phyloP scores from a whole-genome alignment of 2,329 filamentous ascomycete species.

The Colletotrichum siamense region DNA sequence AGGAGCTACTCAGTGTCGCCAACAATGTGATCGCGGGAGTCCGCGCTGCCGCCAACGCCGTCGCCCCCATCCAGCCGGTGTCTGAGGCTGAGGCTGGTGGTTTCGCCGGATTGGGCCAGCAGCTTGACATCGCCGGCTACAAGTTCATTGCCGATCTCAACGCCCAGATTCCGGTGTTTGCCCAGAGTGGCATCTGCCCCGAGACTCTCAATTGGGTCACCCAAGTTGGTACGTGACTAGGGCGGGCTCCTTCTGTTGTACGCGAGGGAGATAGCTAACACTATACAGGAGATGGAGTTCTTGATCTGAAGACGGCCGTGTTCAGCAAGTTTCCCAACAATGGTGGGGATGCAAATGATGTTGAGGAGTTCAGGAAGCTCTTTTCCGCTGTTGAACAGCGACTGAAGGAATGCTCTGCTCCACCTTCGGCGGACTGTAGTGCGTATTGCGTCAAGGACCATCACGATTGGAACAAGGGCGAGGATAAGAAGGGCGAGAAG shows the following conservation, averaged over 20 bases:
- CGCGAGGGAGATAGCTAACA: background rate
- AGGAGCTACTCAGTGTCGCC: background rate
- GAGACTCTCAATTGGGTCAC: background rate
- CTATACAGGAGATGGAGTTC: background rate
- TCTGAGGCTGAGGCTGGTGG: background rate
- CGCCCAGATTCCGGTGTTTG: background rate
- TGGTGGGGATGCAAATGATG: background rate
- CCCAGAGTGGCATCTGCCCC: background rate
- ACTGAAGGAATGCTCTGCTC: background rate
- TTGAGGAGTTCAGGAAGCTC: background rate
- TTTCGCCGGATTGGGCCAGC: background rate
- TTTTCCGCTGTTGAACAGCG: background rate
- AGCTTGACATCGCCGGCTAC: background rate
- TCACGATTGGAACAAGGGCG: background rate
- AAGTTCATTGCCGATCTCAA: background rate
- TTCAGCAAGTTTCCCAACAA: background rate
- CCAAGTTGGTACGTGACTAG: background rate
- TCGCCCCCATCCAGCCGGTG: background rate
- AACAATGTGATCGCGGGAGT: background rate
- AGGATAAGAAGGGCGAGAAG: background rate
- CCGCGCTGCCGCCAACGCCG: background rate
- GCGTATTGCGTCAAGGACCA: background rate
- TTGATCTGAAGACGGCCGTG: background rate
- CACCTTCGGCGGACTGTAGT: background rate
- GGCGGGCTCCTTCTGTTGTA: accelerated